Conservation (phyloP, 2,329 filamentous ascomycete species). For the Emericellopsis atlantica region DNA sequence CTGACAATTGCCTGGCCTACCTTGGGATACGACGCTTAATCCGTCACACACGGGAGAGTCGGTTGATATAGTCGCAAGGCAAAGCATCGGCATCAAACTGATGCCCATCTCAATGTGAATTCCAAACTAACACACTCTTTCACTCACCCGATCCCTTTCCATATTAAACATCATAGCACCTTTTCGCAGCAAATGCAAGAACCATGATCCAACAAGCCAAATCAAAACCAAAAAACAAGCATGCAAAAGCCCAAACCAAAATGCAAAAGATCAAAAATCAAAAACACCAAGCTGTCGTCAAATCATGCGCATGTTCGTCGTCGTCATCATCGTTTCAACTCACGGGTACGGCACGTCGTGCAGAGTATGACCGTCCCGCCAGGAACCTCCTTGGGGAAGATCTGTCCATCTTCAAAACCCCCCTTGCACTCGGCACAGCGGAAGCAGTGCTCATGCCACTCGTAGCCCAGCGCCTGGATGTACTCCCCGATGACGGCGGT, state of each 20-base stretch:
- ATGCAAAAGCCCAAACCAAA: constrained; percentile 1
- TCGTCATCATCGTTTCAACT: constrained; percentile 37
- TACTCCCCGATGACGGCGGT: constrained; percentile 81
- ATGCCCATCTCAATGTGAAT: no score
- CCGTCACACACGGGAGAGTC: no score
- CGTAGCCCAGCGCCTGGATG: constrained; percentile 73
- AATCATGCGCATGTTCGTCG: background rate
- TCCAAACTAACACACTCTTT: background rate
- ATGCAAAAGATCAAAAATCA: constrained; percentile 5
- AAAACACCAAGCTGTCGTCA: constrained; percentile 1
- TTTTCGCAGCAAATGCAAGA: background rate
- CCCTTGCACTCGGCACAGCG: constrained; percentile 54
- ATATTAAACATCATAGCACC: background rate
- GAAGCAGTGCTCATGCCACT: constrained; percentile 94
- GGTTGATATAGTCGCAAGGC: no score
- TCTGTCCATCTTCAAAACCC: constrained; percentile 51
- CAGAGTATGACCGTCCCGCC: constrained; percentile 42
- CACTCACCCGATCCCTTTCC: background rate
- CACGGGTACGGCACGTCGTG: constrained; percentile 44
- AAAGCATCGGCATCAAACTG: no score
- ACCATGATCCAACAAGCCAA: background rate
- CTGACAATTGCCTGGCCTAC: no score
- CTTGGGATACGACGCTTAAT: no score
- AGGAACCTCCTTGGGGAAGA: constrained; percentile 44
- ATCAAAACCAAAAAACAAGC: background rate